phyloP scores from a whole-genome alignment of 2,329 filamentous ascomycete genomes.

The Colletotrichum salicis region DNA sequence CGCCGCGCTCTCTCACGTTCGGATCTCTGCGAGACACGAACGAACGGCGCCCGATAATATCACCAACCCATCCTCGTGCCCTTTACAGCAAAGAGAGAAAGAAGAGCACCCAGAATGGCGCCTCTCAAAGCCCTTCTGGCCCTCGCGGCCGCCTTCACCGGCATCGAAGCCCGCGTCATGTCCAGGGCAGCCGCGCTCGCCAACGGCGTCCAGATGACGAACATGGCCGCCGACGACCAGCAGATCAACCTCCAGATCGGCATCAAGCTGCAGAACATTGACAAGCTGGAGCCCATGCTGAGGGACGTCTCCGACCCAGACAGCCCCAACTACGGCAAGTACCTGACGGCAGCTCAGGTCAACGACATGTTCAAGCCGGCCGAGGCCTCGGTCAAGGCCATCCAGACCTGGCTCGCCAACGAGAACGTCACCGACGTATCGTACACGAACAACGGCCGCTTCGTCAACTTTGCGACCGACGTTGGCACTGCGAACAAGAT shows the following conservation, averaged over 20 bases:
- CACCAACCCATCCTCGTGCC: background rate
- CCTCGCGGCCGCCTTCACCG: conserved; percentile 20
- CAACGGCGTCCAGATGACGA: conserved; percentile 33
- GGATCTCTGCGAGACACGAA: conserved; percentile 15
- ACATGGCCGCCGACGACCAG: conserved; percentile 31
- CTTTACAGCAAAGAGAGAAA: background rate
- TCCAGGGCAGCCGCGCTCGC: conserved; percentile 32
- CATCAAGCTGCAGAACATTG: conserved; percentile 40
- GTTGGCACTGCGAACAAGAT: conserved; percentile 50
- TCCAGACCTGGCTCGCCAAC: conserved; percentile 39
- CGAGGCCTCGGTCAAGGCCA: conserved; percentile 35
- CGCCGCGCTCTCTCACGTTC: background rate
- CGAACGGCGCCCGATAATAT: background rate
- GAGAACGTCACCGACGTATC: conserved; percentile 35
- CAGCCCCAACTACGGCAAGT: conserved; percentile 42
- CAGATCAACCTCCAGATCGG: conserved; percentile 37
- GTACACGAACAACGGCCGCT: conserved; percentile 36
- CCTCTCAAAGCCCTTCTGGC: conserved; percentile 26
- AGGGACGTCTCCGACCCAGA: conserved; percentile 40
- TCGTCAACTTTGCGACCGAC: conserved; percentile 48
- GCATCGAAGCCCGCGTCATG: conserved; percentile 36
- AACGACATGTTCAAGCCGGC: conserved; percentile 40
- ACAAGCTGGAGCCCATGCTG: conserved; percentile 40
- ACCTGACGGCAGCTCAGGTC: conserved; percentile 39
- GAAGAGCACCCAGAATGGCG: conserved; percentile 22